phyloP scores from a whole-genome alignment of 2,329 filamentous ascomycete species.

The Ascochyta fabae region DNA sequence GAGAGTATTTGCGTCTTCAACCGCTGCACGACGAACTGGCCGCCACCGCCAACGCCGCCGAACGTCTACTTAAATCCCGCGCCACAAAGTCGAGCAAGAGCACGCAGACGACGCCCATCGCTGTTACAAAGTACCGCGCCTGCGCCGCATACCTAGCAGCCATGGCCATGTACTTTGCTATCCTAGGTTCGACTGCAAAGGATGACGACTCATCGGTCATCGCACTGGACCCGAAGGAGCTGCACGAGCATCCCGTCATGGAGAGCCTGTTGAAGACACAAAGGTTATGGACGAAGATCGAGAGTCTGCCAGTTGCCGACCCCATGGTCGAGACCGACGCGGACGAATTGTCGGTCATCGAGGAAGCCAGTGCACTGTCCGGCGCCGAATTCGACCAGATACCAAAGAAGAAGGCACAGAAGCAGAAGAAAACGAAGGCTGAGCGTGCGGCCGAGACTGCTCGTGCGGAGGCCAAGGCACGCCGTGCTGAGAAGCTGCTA shows the following conservation, averaged over 20 bases:
- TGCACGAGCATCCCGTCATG: conserved; percentile 93
- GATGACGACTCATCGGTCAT: conserved; percentile 58
- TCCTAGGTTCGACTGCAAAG: conserved; percentile 81
- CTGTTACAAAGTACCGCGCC: conserved; percentile 74
- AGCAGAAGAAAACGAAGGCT: conserved; percentile 55
- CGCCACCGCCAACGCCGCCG: conserved; percentile 64
- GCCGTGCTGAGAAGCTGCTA: conserved; percentile 60
- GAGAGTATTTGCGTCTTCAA: conserved; percentile 79
- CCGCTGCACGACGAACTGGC: conserved; percentile 64
- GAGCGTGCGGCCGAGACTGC: conserved; percentile 60
- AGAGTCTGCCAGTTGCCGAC: conserved; percentile 65
- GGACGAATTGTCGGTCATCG: conserved; percentile 46
- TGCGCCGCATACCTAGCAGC: conserved; percentile 85
- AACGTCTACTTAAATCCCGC: conserved; percentile 48
- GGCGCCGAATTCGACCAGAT: conserved; percentile 46
- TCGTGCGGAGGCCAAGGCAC: conserved; percentile 61
- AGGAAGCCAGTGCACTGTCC: conserved; percentile 40
- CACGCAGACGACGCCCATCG: conserved; percentile 36
- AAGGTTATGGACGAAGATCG: conserved; percentile 78
- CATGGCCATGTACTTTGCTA: conserved; percentile 91
- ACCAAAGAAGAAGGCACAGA: conserved; percentile 41
- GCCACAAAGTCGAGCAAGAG: conserved; percentile 31
- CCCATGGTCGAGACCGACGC: conserved; percentile 44
- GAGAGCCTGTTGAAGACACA: conserved; percentile 79
- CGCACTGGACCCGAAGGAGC: conserved; percentile 74